Base-by-base conservation (phyloP, 148 eudicot species). In the Heliamphora exappendiculata region DNA sequence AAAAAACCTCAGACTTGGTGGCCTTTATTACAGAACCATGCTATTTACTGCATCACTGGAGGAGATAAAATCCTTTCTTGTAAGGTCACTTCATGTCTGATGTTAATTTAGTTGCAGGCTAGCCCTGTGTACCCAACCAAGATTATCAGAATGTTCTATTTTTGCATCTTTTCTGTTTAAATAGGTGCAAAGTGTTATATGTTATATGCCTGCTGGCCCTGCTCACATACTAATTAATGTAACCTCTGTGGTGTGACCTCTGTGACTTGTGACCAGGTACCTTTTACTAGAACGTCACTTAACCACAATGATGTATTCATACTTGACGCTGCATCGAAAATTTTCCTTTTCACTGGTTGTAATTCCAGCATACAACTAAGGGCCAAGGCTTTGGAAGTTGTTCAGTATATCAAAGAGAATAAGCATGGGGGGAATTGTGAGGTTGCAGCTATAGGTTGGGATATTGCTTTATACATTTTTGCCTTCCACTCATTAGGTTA, bases 361-460 rank as follows among this genome's bases (percentile, higher is more conserved):
- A 91, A 91, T 74, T 85, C 97, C 36, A 82, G 80, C 37, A 87
- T 83, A 75, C 94, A 90, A 87, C 94, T 88, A 75, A 82, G 94
- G 73, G 97, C 93, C 33, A 91, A 91, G 81, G 97, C 97, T 64
- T 67, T 91, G 72, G 92, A 91, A 78, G 97, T 91, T 82, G 90
- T 91, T 80, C 85, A 91, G 85, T 91, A 87, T 80, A 82, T 91
- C 76, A 91, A 88, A 83, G 97, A 90, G 79, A 85, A 85, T 72
- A 84, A 90, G 66, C 97, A 91, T 71, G 82, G 80, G 54, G 93
- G 89, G 22, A 88, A 85, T 68, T 91, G 97, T 74, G 89, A 88
- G 31, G 79, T 91, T 64, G 94, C 92, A 67, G 42, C 89, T 44
- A 84, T 91, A 67, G 97, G 97, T 78, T 78, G 64, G 54, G n/a